Percentiles rank a stretch among this genome's conserved stretches.
Evolutionary conservation across 768 basidiomycete species (phyloP).

Genomic region (Hemileccinum impolitum): DNA sequence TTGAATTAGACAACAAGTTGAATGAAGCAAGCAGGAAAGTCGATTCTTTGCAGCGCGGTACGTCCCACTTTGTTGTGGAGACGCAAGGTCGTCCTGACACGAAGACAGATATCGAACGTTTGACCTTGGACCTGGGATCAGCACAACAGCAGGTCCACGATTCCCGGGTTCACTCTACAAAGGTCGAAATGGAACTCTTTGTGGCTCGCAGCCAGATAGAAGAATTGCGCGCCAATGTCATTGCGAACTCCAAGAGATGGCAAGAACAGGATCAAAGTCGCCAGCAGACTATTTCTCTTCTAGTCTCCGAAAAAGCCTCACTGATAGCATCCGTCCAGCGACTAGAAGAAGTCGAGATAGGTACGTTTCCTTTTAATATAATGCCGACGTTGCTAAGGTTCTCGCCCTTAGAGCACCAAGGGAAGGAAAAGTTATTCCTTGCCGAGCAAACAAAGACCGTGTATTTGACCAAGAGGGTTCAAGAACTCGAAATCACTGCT

Average conservation of each 20-base stretch:
- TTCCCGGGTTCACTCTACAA: conserved; percentile 11
- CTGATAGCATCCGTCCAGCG: conserved; percentile 57
- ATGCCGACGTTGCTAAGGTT: neutral
- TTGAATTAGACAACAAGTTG: conserved; percentile 13
- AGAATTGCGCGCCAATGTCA: conserved; percentile 13
- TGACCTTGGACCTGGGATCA: conserved; percentile 17
- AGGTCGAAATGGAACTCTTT: conserved; percentile 22
- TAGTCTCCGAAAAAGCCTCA: conserved; percentile 70
- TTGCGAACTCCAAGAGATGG: conserved; percentile 13
- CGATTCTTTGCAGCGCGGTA: conserved; percentile 21
- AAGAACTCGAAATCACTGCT: conserved; percentile 39
- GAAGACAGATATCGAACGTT: conserved; percentile 17
- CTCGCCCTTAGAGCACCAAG: conserved; percentile 39
- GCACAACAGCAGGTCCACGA: conserved; percentile 11
- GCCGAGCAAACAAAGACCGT: conserved; percentile 40
- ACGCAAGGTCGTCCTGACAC: conserved; percentile 27
- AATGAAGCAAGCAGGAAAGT: conserved; percentile 4
- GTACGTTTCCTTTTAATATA: conserved; percentile 40
- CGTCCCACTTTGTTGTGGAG: conserved; percentile 15
- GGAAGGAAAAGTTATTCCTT: conserved; percentile 39
- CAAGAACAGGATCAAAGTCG: conserved; percentile 48
- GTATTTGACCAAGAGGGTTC: conserved; percentile 41
- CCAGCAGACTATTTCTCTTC: conserved; percentile 69
- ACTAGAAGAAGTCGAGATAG: conserved; percentile 54
- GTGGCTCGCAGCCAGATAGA: conserved; percentile 19